Evolutionary conservation across 139 green algal species (phyloP), one percentile per base, ranked within the genome.

Genomic region (Micractinium sp.): DNA sequence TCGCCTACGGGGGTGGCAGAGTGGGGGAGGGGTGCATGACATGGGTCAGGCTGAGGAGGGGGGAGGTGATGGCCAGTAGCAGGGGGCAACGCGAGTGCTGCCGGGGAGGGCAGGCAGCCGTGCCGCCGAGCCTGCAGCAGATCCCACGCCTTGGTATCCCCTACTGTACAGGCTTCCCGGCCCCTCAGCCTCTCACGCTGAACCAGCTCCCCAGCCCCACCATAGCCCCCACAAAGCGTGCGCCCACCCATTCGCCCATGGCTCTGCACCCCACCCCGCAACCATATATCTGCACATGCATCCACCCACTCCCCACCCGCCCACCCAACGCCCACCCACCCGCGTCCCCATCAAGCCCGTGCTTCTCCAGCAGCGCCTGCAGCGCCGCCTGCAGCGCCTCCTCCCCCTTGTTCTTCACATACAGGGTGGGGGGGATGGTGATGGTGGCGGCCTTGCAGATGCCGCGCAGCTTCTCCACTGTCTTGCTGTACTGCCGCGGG

Each of bases 391-490:
- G 31, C 60, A 93, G 60, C 3, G 23, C 78, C 79, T 81, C 81
- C 47, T 90, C 71, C 1, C n/a, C 73, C 69, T 91, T 89, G 74
- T 92, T 87, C 33, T 81, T 87, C 27, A 67, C n/a, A 71, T 93
- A 93, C 18, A 93, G n/a, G 7, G 27, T 79, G 47, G 90, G 85
- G 39, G 91, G 71, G 61, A 91, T 90, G 63, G 80, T 85, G 60
- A 93, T 90, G 73, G 89, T 91, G 31, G 91, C 91, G 1, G 61
- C 69, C 47, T 66, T 78, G 90, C 89, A 93, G 16, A 93, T 60
- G 29, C 47, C 53, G 9, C 84, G 81, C 82, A 93, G 74, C 56
- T 76, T 81, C 60, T 87, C 82, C 71, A 92, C 87, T 16, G 47
- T 29, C 19, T 53, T 86, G 85, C 85, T 81, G 61, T 90, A 88